phyloP scores from a whole-genome alignment of 305 asterid species.

The Solanum chacoense region DNA sequence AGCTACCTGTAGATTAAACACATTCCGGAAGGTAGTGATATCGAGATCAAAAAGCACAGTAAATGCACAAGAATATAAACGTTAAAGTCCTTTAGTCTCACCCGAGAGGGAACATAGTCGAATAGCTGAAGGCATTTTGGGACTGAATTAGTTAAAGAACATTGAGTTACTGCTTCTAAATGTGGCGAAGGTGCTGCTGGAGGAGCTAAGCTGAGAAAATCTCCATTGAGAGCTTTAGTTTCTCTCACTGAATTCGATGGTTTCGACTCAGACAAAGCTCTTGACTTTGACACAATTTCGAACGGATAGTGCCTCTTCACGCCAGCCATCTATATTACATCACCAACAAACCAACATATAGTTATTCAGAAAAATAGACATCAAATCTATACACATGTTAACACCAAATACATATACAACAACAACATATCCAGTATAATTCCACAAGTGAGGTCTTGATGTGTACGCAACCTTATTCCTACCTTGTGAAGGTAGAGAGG shows the following conservation, averaged over 20 bases:
- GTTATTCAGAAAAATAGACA: no score
- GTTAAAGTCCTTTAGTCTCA: not conserved
- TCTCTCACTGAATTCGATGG: conserved; percentile 11
- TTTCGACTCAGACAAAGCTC: conserved; percentile 13
- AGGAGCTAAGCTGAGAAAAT: conserved; percentile 67
- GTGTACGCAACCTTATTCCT: not conserved
- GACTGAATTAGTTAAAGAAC: not conserved
- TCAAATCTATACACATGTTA: no score
- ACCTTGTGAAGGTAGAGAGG: no score
- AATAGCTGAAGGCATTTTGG: conserved; percentile 8
- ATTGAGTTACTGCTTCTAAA: conserved; percentile 3
- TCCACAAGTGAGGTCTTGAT: no score
- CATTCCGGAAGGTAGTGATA: not conserved
- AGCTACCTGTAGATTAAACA: conserved; percentile 20
- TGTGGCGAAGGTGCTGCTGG: conserved; percentile 29
- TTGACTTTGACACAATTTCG: conserved; percentile 10
- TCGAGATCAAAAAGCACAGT: not conserved
- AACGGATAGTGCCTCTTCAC: no score
- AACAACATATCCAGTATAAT: no score
- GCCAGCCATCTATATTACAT: no score
- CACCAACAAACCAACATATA: no score
- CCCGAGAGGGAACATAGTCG: not conserved
- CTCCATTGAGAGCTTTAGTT: conserved; percentile 33
- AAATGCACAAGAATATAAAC: not conserved
- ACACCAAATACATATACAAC: no score